Percentiles rank a stretch among this genome's conserved stretches.
Evolutionary conservation across 2,329 filamentous ascomycete species (phyloP).

Genomic region (Fusarium longipes): DNA sequence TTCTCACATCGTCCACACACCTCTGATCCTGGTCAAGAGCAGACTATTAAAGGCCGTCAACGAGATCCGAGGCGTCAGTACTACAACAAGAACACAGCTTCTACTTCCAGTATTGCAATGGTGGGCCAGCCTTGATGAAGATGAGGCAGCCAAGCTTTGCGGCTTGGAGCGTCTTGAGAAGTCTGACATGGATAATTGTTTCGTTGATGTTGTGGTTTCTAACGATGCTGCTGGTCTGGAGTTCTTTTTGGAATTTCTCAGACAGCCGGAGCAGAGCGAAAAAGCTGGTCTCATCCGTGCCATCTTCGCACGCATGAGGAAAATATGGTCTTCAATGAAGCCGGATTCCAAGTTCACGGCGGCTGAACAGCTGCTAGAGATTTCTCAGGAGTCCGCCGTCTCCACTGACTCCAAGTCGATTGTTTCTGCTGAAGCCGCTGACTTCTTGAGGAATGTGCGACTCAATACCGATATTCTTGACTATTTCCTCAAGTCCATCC

Average conservation of each 20-base stretch:
- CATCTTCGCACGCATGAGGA: slow-evolving; percentile 75
- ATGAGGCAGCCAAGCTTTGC: slow-evolving; percentile 60
- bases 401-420: slow-evolving; percentile 51
- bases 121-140: slow-evolving; percentile 70
- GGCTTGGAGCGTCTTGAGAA: slow-evolving; percentile 57
- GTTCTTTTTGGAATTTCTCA: slow-evolving; percentile 61
- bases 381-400: slow-evolving; percentile 61
- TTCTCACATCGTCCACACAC: slow-evolving; percentile 76
- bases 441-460: slow-evolving; percentile 78
- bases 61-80: slow-evolving; percentile 76
- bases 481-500: slow-evolving; percentile 78
- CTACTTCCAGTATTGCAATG: slow-evolving; percentile 79
- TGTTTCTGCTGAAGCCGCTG: slow-evolving; percentile 70
- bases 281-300: slow-evolving; percentile 67
- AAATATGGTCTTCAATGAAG: slow-evolving; percentile 80
- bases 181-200: slow-evolving; percentile 55
- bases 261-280: slow-evolving; percentile 54
- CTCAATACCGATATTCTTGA: slow-evolving; percentile 78
- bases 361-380: slow-evolving; percentile 71
- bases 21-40: slow-evolving; percentile 75
- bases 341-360: slow-evolving; percentile 68
- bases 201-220: slow-evolving; percentile 64
- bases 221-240: slow-evolving; percentile 65
- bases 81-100: slow-evolving; percentile 75
- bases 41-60: slow-evolving; percentile 78